Conservation (phyloP, 495 filamentous ascomycete genomes). For the Aspergillus mulundensis region DNA sequence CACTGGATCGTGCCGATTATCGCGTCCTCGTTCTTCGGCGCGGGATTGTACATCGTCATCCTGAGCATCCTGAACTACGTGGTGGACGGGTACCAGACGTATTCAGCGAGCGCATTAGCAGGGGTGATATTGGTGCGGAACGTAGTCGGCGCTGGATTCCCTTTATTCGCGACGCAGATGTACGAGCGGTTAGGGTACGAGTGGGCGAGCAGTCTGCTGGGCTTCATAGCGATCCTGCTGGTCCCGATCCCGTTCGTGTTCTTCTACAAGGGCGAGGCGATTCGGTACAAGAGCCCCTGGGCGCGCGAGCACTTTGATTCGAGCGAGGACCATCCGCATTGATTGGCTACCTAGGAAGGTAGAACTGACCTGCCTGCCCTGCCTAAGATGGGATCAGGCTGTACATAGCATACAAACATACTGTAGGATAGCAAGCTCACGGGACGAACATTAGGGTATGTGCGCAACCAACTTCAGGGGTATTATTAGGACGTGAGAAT, state of each 20-base stretch:
- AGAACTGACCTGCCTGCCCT: no score
- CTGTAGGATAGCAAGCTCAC: no score
- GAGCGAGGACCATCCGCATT: conserved; percentile 31
- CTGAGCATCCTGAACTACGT: conserved; percentile 62
- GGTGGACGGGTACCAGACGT: conserved; percentile 65
- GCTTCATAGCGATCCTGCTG: conserved; percentile 54
- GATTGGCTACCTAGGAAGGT: background rate
- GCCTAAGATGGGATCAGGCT: no score
- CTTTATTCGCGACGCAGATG: conserved; percentile 48
- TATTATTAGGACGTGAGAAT: background rate
- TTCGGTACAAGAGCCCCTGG: conserved; percentile 40
- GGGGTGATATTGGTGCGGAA: conserved; percentile 41
- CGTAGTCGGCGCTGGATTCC: conserved; percentile 42
- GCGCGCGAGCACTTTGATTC: conserved; percentile 40
- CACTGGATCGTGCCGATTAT: conserved; percentile 58
- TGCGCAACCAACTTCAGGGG: background rate
- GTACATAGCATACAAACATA: no score
- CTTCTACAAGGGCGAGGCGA: conserved; percentile 30
- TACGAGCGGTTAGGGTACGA: conserved; percentile 56
- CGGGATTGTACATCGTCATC: conserved; percentile 60
- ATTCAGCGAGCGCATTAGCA: conserved; percentile 57
- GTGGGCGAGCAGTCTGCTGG: conserved; percentile 59
- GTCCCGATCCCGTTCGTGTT: conserved; percentile 55
- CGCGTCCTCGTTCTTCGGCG: conserved; percentile 57
- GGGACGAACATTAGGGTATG: no score